Conservation (phyloP, 2,329 filamentous ascomycete genomes). For the Pezicula carpinea region DNA sequence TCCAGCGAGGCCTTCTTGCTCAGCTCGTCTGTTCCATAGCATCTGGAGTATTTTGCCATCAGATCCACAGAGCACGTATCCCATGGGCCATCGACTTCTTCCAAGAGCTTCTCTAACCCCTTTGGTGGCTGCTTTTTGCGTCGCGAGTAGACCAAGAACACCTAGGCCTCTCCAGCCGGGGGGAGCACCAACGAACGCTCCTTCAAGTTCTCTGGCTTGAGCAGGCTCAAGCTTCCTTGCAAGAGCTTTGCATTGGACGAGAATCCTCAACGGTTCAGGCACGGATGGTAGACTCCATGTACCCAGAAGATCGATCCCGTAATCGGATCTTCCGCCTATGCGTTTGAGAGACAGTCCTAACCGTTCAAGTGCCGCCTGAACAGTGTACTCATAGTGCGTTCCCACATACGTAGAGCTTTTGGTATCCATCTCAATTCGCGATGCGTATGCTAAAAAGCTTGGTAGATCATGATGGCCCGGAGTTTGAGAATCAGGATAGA, state of each 20-base stretch:
- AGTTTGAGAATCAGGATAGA: conserved; percentile 42
- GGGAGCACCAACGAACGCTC: conserved; percentile 70
- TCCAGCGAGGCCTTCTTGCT: conserved; percentile 57
- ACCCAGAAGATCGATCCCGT: conserved; percentile 71
- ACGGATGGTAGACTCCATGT: conserved; percentile 56
- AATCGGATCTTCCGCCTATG: conserved; percentile 62
- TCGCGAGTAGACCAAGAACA: conserved; percentile 68
- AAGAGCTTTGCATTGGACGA: conserved; percentile 67
- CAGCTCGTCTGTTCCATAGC: conserved; percentile 66
- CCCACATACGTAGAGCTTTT: conserved; percentile 61
- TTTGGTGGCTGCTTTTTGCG: conserved; percentile 66
- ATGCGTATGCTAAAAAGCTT: conserved; percentile 62
- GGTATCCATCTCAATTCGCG: conserved; percentile 47
- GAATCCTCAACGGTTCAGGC: conserved; percentile 37
- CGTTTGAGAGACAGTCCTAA: conserved; percentile 63
- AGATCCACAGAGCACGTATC: conserved; percentile 58
- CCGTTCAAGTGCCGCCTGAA: conserved; percentile 47
- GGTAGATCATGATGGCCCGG: conserved; percentile 56
- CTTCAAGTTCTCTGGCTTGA: conserved; percentile 71
- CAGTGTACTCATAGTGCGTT: conserved; percentile 73
- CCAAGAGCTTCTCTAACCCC: conserved; percentile 71
- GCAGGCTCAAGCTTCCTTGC: conserved; percentile 47
- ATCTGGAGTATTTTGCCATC: conserved; percentile 61
- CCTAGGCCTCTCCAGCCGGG: conserved; percentile 62
- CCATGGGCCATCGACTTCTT: conserved; percentile 65